Conservation (phyloP, 2,329 filamentous ascomycete species). For the Fusarium hainanense region DNA sequence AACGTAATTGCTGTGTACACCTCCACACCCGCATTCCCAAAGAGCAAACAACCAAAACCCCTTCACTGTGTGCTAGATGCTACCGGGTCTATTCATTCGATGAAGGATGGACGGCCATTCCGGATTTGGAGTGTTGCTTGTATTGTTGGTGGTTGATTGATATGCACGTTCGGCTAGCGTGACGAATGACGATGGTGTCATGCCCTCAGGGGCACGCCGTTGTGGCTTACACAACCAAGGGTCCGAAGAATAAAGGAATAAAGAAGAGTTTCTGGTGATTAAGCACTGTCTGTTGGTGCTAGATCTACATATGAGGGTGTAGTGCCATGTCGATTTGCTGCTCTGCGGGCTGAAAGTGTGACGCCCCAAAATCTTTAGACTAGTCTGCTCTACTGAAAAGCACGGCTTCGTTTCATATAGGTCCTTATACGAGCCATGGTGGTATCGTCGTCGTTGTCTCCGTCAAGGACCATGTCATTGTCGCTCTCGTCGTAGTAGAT, state of each 20-base stretch:
- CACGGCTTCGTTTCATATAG: slow-evolving; percentile 51
- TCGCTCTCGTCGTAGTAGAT: slow-evolving; percentile 52
- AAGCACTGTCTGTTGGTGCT: slow-evolving; percentile 8
- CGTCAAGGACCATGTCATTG: slow-evolving; percentile 54
- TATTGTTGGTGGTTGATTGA: slow-evolving; percentile 24
- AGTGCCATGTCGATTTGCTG: slow-evolving; percentile 11
- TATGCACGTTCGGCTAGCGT: slow-evolving; percentile 29
- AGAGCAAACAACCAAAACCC: slow-evolving; percentile 7
- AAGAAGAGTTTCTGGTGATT: not conserved
- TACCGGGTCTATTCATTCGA: slow-evolving; percentile 3
- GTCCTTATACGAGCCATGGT: slow-evolving; percentile 54
- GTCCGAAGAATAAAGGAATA: slow-evolving; percentile 4
- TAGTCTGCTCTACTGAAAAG: slow-evolving; percentile 39
- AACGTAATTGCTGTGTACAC: not conserved
- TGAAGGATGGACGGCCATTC: slow-evolving; percentile 3
- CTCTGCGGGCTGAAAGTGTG: slow-evolving; percentile 15
- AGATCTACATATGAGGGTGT: slow-evolving; percentile 6
- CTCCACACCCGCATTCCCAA: not conserved
- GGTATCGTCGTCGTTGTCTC: slow-evolving; percentile 50
- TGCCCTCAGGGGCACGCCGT: slow-evolving; percentile 24
- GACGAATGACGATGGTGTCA: slow-evolving; percentile 32
- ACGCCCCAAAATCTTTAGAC: slow-evolving; percentile 33
- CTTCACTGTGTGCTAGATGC: slow-evolving; percentile 4
- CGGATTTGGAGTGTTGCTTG: slow-evolving; percentile 12
- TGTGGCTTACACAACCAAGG: slow-evolving; percentile 24